Conservation (phyloP, 768 basidiomycete genomes). For the Boletus rufocinnamomeus region DNA sequence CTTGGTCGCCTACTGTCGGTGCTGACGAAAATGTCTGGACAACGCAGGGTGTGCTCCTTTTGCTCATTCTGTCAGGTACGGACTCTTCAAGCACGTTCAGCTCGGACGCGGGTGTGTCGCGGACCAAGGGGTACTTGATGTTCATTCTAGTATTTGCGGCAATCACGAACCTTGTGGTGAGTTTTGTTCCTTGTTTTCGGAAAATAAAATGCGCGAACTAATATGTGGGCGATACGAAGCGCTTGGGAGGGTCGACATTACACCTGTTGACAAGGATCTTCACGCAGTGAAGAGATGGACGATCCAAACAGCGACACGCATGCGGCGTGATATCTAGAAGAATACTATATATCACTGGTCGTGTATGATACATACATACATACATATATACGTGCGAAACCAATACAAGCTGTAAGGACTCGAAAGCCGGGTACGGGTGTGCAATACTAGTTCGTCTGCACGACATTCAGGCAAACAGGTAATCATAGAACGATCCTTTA, state of each 20-base stretch:
- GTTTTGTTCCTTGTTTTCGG: constrained; percentile 13
- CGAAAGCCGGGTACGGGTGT: neutral
- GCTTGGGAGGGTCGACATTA: constrained; percentile 59
- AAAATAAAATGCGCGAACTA: neutral
- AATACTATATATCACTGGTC: constrained; percentile 7
- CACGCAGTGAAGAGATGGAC: constrained; percentile 41
- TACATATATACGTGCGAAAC: neutral
- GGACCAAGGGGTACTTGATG: constrained; percentile 73
- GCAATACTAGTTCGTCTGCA: neutral
- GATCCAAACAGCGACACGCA: neutral
- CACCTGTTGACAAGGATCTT: constrained; percentile 54
- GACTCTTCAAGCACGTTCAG: constrained; percentile 62
- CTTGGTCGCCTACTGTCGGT: neutral
- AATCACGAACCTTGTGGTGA: constrained; percentile 65
- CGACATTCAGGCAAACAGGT: constrained; percentile 41
- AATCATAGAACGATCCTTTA: constrained; percentile 43
- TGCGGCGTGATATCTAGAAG: neutral
- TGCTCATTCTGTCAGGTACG: constrained; percentile 64
- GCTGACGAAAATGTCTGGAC: constrained; percentile 2
- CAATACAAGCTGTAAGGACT: neutral
- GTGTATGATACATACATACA: constrained; percentile 6
- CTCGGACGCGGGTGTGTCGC: constrained; percentile 45
- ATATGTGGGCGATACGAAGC: constrained; percentile 35
- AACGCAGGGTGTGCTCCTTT: constrained; percentile 63
- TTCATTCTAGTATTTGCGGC: constrained; percentile 84